Base-by-base conservation (phyloP, 805 yeast genomes). In the Yarrowia sp. region DNA sequence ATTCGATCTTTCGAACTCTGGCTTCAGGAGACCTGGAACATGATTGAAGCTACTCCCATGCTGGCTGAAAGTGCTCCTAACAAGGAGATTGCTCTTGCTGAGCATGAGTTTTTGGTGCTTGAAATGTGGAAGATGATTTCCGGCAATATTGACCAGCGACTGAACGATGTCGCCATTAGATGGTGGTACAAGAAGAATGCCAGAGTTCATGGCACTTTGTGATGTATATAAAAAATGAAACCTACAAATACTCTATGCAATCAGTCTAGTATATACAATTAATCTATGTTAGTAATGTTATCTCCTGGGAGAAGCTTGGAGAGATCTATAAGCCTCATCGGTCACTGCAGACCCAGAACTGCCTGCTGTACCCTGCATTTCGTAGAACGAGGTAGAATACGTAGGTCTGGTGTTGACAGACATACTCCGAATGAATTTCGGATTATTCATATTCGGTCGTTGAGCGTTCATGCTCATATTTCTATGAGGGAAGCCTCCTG, bases 151-250 rank as follows among this genome's bases (percentile, higher is more conserved):
- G 87, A 84, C 68, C 75, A 84, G 65, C 84, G 84, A 67, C 78
- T 87, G 68, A 81, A 85, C 5, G 82, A 80, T 47, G 64, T 83
- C 44, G 89, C 84, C 1, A 78, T 83, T 61, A 74, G 74, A 22
- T 86, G 90, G 89, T 86, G 90, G 90, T 86, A 85, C 71, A 80
- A 79, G 28, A 58, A 33, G 38, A 43, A 32, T 15, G 35, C 38
- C 15, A 15, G 51, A 18, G 51, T 44, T 13, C 42, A 44, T 14
- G 64, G 64, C 4, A 33, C 51, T 0, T 32, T 47, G n/a, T n/a
- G n/a, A n/a, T n/a, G n/a, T n/a, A n/a, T n/a, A n/a, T n/a, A n/a
- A n/a, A n/a, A n/a, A n/a, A n/a, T n/a, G n/a, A n/a, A n/a, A n/a
- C n/a, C n/a, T n/a, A n/a, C n/a, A n/a, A n/a, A n/a, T n/a, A n/a